A percentile compares a stretch with the other conserved stretches of the same genome.
Conservation (phyloP, 2,329 filamentous ascomycete genomes). For the Fonsecaea multimorphosa region DNA sequence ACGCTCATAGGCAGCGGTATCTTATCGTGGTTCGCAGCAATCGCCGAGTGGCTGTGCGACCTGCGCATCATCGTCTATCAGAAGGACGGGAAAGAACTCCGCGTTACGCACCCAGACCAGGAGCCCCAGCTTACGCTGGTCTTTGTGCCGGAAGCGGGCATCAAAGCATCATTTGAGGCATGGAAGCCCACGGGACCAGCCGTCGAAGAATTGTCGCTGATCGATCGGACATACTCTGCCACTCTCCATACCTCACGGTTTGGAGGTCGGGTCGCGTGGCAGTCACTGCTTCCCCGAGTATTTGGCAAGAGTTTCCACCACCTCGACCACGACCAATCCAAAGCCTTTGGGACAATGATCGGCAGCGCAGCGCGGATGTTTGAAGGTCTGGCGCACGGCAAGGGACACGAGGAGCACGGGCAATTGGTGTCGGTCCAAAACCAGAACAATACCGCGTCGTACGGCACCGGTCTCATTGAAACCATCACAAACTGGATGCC, state of each 20-base stretch:
- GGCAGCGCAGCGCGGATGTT: constrained; percentile 36
- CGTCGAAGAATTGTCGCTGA: constrained; percentile 21
- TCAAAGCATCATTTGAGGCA: constrained; percentile 26
- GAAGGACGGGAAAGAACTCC: constrained; percentile 26
- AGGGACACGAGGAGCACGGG: constrained; percentile 31
- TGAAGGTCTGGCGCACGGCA: constrained; percentile 32
- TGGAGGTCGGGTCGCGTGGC: constrained; percentile 36
- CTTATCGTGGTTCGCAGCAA: constrained; percentile 37
- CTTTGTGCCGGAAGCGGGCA: constrained; percentile 27
- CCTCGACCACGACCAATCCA: constrained; percentile 35
- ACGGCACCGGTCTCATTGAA: constrained; percentile 32
- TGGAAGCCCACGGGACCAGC: constrained; percentile 8
- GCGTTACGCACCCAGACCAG: constrained; percentile 23
- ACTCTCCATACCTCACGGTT: constrained; percentile 33
- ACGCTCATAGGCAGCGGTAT: constrained; percentile 35
- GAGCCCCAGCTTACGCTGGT: constrained; percentile 33
- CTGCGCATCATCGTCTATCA: constrained; percentile 33
- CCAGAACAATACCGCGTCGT: constrained; percentile 32
- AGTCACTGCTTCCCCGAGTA: constrained; percentile 36
- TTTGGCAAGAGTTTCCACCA: constrained; percentile 38
- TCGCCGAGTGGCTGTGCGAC: constrained; percentile 37
- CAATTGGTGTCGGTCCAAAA: constrained; percentile 34
- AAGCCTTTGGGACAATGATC: constrained; percentile 35
- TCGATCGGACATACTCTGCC: constrained; percentile 26
- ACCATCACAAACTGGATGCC: constrained; percentile 36